Percentiles rank a stretch among this genome's conserved stretches.
phyloP scores from a whole-genome alignment of 805 yeast species.

The Candida oleophila region DNA sequence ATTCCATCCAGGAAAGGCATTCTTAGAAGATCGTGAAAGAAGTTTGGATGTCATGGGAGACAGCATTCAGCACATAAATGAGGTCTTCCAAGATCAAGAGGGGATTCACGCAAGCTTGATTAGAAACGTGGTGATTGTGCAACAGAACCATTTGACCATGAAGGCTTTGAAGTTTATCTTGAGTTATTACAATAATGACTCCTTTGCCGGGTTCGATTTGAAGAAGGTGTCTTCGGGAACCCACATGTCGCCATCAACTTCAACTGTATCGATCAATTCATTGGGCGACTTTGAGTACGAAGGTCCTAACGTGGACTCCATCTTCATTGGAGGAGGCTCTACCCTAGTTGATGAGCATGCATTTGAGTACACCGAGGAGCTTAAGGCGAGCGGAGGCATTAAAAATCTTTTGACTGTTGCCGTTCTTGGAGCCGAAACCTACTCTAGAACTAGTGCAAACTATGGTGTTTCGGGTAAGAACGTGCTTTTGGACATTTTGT shows the following conservation, averaged over 20 bases:
- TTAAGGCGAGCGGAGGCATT: constrained; percentile 35
- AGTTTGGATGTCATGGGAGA: constrained; percentile 75
- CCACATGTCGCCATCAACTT: neutral
- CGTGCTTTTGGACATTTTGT: constrained; percentile 58
- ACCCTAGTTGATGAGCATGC: constrained; percentile 69
- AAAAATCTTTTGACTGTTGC: constrained; percentile 59
- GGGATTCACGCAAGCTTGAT: constrained; percentile 75
- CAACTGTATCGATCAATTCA: neutral
- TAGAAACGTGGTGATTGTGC: constrained; percentile 67
- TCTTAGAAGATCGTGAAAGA: constrained; percentile 60
- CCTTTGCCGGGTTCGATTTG: constrained; percentile 23
- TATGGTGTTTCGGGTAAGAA: constrained; percentile 69
- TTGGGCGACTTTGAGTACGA: constrained; percentile 5
- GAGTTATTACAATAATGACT: constrained; percentile 25
- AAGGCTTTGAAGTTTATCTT: constrained; percentile 57
- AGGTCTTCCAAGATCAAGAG: constrained; percentile 50
- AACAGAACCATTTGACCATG: constrained; percentile 57
- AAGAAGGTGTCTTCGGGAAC: constrained; percentile 12
- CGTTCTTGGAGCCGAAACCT: constrained; percentile 39
- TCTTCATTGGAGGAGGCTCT: constrained; percentile 64
- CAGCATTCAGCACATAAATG: constrained; percentile 80
- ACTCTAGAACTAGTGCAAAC: constrained; percentile 55
- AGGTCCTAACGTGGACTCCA: constrained; percentile 30
- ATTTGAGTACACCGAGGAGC: constrained; percentile 51
- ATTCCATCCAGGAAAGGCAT: constrained; percentile 71